Conservation (phyloP, 2,329 filamentous ascomycete genomes). For the Neobulgaria alba region DNA sequence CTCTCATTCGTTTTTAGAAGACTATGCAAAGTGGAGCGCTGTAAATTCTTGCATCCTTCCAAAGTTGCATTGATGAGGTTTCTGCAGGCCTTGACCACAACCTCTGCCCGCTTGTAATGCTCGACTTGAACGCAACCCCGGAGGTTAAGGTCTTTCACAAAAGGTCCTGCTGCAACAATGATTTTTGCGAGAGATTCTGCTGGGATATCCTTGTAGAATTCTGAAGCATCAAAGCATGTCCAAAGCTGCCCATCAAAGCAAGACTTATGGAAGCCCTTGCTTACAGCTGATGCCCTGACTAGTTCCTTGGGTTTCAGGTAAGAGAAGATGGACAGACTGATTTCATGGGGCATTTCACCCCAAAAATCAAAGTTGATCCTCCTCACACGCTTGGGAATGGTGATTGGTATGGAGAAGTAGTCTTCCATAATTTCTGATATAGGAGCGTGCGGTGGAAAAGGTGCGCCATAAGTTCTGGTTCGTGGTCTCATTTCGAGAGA, state of each 20-base stretch:
- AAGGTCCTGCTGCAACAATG: constrained; percentile 76
- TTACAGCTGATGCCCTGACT: constrained; percentile 68
- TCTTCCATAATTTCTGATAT: constrained; percentile 26
- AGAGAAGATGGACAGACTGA: constrained; percentile 68
- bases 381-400: constrained; percentile 12
- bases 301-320: constrained; percentile 75
- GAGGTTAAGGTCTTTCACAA: constrained; percentile 83
- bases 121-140: constrained; percentile 84
- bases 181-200: constrained; percentile 77
- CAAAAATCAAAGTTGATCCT: constrained; percentile 57
- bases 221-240: constrained; percentile 73
- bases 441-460: constrained; percentile 13
- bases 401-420: constrained; percentile 24
- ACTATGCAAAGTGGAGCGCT: constrained; percentile 67
- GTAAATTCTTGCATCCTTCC: constrained; percentile 82
- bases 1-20: constrained; percentile 65
- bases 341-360: constrained; percentile 71
- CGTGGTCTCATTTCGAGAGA: constrained; percentile 15
- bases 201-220: constrained; percentile 82
- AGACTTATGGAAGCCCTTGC: constrained; percentile 67
- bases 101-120: constrained; percentile 68
- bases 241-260: constrained; percentile 96
- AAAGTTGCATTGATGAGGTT: constrained; percentile 84
- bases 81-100: constrained; percentile 72
- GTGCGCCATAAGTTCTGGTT: constrained; percentile 13